These are phyloP conservation scores for Leccinum uliginosum DNA, from an alignment of 768 basidiomycete genomes.

Conservation along the genomic window DNA sequence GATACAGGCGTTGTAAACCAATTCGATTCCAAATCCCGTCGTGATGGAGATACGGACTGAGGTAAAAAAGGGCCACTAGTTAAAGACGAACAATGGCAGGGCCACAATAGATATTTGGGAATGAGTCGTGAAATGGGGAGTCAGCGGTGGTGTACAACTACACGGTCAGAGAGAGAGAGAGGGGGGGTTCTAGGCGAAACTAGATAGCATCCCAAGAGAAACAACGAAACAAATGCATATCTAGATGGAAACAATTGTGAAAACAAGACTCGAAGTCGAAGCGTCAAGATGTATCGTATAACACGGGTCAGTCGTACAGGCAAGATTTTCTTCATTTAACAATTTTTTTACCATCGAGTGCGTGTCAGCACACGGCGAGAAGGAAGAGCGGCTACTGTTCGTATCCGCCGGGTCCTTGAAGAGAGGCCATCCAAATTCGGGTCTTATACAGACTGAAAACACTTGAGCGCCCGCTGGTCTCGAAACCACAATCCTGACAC, in stretches of 20 bases:
- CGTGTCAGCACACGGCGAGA: background rate
- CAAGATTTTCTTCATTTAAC: background rate
- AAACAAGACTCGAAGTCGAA: background rate
- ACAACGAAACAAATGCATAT: conserved; percentile 24
- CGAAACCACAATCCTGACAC: background rate
- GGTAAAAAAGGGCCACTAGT: background rate
- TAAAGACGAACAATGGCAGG: background rate
- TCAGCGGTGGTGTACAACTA: conserved; percentile 17
- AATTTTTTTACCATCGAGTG: conserved; percentile 6
- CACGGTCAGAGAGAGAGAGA: conserved; percentile 7
- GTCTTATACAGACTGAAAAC: conserved; percentile 81
- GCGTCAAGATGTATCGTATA: conserved; percentile 24
- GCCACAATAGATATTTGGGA: conserved; percentile 19
- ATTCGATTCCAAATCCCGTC: conserved; percentile 6
- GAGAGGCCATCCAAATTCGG: conserved; percentile 91
- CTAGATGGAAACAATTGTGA: conserved; percentile 24
- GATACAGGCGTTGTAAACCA: conserved; percentile 21
- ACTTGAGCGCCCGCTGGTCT: conserved; percentile 3
- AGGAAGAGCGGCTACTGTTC: conserved; percentile 35
- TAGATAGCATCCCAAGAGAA: conserved; percentile 23
- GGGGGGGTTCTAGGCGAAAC: conserved; percentile 27
- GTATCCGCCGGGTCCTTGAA: conserved; percentile 47
- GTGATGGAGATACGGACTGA: background rate
- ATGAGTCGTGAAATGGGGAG: background rate
- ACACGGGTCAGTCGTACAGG: conserved; percentile 12